Percentiles rank a stretch among this genome's conserved stretches.
phyloP scores from a whole-genome alignment of 208 protist species.

The Balamuthia mandrillaris region DNA sequence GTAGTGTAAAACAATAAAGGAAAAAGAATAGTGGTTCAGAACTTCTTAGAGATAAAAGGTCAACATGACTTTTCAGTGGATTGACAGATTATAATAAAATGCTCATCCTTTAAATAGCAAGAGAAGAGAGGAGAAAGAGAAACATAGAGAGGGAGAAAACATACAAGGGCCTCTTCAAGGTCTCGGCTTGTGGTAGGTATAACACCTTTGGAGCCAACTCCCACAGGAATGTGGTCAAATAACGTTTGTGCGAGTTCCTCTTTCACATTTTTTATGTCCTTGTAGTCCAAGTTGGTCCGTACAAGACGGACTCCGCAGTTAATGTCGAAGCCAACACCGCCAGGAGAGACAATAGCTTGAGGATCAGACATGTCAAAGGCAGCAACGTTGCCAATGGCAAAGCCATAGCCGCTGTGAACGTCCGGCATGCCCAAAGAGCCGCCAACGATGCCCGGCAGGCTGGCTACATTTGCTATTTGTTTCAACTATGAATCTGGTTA shows the following conservation, averaged over 20 bases:
- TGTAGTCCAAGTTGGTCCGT: slow-evolving; percentile 75
- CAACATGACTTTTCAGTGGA: too few relatives aligned
- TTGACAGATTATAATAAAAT: too few relatives aligned
- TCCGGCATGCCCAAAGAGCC: slow-evolving; percentile 81
- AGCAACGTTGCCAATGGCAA: slow-evolving; percentile 87
- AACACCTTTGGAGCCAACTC: slow-evolving; percentile 74
- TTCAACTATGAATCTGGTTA: not conserved
- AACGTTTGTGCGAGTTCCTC: slow-evolving; percentile 74
- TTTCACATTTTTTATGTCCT: slow-evolving; percentile 71
- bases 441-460: slow-evolving; percentile 81
- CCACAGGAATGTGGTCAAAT: slow-evolving; percentile 82
- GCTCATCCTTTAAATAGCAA: too few relatives aligned
- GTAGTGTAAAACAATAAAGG: too few relatives aligned
- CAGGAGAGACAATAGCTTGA: slow-evolving; percentile 79
- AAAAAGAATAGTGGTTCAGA: too few relatives aligned
- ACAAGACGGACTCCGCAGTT: slow-evolving; percentile 89
- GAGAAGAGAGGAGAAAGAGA: too few relatives aligned
- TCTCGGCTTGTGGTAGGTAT: slow-evolving; percentile 67
- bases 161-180: slow-evolving; percentile 68
- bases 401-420: slow-evolving; percentile 85
- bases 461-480: slow-evolving; percentile 83
- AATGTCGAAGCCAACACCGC: slow-evolving; percentile 76
- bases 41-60: too few relatives aligned
- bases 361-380: slow-evolving; percentile 83
- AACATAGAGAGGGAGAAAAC: not conserved